Conservation (phyloP, 176 grass and related monocot genomes). For the Aegilops bicornis region DNA sequence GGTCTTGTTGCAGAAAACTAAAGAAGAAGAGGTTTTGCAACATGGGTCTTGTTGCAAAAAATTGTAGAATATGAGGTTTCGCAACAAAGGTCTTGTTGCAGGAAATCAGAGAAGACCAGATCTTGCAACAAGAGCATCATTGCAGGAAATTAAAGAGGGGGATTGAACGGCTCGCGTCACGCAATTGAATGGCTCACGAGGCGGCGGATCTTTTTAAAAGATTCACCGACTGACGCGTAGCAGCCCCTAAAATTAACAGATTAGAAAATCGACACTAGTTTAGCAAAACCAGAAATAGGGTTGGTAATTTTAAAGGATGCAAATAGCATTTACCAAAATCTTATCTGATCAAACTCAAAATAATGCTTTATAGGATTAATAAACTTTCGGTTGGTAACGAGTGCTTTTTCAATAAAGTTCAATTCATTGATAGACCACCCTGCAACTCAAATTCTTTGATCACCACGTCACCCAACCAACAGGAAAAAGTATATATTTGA, state of each 20-base stretch:
- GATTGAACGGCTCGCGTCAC: too few relatives aligned
- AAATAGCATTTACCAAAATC: background rate
- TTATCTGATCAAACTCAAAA: background rate
- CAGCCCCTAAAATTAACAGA: background rate
- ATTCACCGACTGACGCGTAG: too few relatives aligned
- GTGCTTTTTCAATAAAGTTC: background rate
- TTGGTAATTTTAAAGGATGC: background rate
- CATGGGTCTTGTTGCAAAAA: too few relatives aligned
- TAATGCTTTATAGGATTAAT: background rate
- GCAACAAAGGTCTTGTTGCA: too few relatives aligned
- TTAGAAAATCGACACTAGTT: background rate
- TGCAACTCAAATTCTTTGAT: background rate
- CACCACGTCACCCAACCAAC: background rate
- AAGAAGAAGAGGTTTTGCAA: too few relatives aligned
- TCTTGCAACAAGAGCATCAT: too few relatives aligned
- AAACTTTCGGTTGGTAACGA: background rate
- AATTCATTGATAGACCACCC: background rate
- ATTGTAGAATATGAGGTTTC: too few relatives aligned
- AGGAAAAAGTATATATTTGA: background rate
- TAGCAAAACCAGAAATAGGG: background rate
- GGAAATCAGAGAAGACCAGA: too few relatives aligned
- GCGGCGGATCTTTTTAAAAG: too few relatives aligned
- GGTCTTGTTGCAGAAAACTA: too few relatives aligned
- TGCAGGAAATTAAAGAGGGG: too few relatives aligned
- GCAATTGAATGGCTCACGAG: too few relatives aligned